Evolutionary conservation across 306 rosid species (phyloP).

Genomic region (Cicer arietinum): DNA sequence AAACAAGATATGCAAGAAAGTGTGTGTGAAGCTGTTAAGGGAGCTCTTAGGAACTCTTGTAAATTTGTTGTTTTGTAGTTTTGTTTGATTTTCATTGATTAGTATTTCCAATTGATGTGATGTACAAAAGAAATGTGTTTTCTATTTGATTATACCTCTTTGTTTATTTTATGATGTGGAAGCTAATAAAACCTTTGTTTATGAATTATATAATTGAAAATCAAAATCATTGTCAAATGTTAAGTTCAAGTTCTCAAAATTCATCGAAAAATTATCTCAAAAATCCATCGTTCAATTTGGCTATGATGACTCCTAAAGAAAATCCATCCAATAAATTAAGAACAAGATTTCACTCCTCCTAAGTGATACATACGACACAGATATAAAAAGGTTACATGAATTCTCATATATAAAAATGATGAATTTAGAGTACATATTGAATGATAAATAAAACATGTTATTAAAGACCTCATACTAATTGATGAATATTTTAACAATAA

Average conservation of each 20-base stretch:
- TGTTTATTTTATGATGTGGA: not conserved
- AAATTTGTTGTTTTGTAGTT: not conserved
- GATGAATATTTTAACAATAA: too few relatives aligned
- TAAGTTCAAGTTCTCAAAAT: slow-evolving; percentile 45
- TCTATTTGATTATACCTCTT: not conserved
- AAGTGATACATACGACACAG: slow-evolving; percentile 47
- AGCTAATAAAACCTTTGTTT: too few relatives aligned
- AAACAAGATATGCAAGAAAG: not conserved
- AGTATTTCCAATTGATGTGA: not conserved
- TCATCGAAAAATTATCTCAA: slow-evolving; percentile 34
- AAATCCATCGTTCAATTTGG: slow-evolving; percentile 53
- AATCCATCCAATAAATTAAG: slow-evolving; percentile 48
- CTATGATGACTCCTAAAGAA: slow-evolving; percentile 52
- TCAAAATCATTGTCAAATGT: slow-evolving; percentile 60
- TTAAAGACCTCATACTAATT: too few relatives aligned
- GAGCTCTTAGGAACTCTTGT: not conserved
- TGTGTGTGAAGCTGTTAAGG: slow-evolving; percentile 17
- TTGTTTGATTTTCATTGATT: not conserved
- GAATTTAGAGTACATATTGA: too few relatives aligned
- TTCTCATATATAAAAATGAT: not conserved
- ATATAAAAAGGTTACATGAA: slow-evolving; percentile 28
- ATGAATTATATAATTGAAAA: slow-evolving; percentile 6
- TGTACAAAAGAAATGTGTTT: not conserved
- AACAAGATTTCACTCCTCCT: slow-evolving; percentile 52
- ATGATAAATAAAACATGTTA: too few relatives aligned